Conservation (phyloP, 805 yeast species). For the Tetrapisispora fleetii region DNA sequence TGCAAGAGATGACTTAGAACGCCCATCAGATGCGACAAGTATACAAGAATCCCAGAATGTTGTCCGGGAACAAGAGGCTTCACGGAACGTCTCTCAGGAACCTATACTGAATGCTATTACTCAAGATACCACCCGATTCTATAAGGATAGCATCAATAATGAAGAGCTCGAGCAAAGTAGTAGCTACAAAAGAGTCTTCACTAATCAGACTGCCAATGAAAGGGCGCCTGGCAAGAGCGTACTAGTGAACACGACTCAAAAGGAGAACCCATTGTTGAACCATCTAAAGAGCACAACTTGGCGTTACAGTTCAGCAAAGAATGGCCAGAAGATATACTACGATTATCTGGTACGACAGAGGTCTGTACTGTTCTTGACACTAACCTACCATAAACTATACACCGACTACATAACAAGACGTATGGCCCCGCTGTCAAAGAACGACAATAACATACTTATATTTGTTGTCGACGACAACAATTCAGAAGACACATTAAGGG, state of each 20-base stretch:
- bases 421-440: conserved; percentile 34
- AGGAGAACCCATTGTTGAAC: conserved; percentile 60
- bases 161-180: background rate
- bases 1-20: background rate
- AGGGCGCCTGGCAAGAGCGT: conserved; percentile 28
- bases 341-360: conserved; percentile 58
- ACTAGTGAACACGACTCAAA: conserved; percentile 55
- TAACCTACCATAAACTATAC: conserved; percentile 65
- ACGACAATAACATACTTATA: conserved; percentile 43
- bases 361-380: conserved; percentile 50
- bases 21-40: background rate
- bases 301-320: conserved; percentile 34
- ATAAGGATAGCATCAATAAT: background rate
- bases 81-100: background rate
- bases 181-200: background rate
- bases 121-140: background rate
- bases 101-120: conserved; percentile 1
- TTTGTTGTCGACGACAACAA: conserved; percentile 59
- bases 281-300: conserved; percentile 45
- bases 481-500: conserved; percentile 36
- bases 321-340: conserved; percentile 36
- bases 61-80: background rate
- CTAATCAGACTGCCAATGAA: background rate
- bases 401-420: conserved; percentile 64
- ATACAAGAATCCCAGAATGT: background rate